A percentile compares a stretch with the other conserved stretches of the same genome.
Conservation (phyloP, 768 basidiomycete genomes). For the Mycena capillaripes region DNA sequence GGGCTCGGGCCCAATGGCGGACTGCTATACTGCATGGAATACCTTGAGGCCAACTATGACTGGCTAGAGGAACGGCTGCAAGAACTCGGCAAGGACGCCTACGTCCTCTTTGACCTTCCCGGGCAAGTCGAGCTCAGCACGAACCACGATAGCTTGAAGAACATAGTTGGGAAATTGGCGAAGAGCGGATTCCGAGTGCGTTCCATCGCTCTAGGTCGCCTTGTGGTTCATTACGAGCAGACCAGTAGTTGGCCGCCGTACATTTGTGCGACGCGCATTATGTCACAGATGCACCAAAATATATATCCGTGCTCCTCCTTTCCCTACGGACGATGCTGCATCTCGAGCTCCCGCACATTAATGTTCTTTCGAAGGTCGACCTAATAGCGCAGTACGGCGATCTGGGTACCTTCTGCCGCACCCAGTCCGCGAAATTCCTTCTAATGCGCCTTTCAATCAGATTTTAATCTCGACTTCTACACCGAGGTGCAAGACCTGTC, state of each 20-base stretch:
- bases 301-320: constrained; percentile 91
- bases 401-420: constrained; percentile 69
- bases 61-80: constrained; percentile 81
- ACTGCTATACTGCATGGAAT: constrained; percentile 97
- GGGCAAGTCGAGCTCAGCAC: constrained; percentile 99
- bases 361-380: constrained; percentile 97
- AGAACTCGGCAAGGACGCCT: constrained; percentile 79
- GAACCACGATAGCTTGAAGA: constrained; percentile 91
- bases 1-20: constrained; percentile 95
- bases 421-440: background rate
- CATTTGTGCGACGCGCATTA: constrained; percentile 98
- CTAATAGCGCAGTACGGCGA: constrained; percentile 92
- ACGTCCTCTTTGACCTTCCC: constrained; percentile 95
- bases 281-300: constrained; percentile 96
- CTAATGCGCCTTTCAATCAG: constrained; percentile 59
- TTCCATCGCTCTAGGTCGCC: constrained; percentile 28
- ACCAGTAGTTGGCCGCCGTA: constrained; percentile 85
- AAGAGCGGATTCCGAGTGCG: constrained; percentile 91
- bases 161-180: constrained; percentile 76
- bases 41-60: constrained; percentile 95
- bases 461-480: constrained; percentile 98
- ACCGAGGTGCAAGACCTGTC: constrained; percentile 97
- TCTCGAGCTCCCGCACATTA: constrained; percentile 97
- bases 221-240: constrained; percentile 29
- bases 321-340: constrained; percentile 98